Evolutionary conservation across 495 filamentous ascomycete genomes (phyloP).

Genomic region (Annulohypoxylon maeteangense): DNA sequence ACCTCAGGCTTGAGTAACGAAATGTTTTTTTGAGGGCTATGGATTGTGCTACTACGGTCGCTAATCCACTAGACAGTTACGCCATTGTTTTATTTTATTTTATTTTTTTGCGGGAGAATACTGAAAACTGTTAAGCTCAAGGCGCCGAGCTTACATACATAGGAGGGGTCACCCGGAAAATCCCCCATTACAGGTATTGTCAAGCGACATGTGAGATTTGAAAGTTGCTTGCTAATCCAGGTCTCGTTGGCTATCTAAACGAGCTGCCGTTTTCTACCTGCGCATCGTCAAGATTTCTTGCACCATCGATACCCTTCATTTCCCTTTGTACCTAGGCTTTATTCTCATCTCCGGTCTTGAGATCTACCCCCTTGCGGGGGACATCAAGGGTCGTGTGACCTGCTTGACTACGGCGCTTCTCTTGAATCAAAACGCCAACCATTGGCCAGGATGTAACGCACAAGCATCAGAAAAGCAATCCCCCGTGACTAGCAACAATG

Average conservation of each 20-base stretch:
- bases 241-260: conserved; percentile 12
- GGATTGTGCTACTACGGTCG: conserved; percentile 12
- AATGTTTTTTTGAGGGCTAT: conserved; percentile 19
- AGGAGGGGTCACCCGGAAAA: conserved; percentile 13
- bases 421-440: conserved; percentile 20
- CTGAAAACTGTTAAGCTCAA: conserved; percentile 14
- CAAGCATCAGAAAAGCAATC: conserved; percentile 37
- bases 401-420: conserved; percentile 32
- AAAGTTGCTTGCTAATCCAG: conserved; percentile 14
- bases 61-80: conserved; percentile 15
- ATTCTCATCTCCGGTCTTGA: conserved; percentile 37
- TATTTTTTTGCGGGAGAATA: background rate
- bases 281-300: conserved; percentile 15
- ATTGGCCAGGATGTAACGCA: conserved; percentile 35
- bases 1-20: conserved; percentile 23
- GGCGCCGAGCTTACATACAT: conserved; percentile 7
- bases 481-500: conserved; percentile 32
- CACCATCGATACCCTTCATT: conserved; percentile 30
- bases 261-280: conserved; percentile 26
- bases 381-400: conserved; percentile 38
- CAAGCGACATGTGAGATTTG: conserved; percentile 28
- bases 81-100: too few relatives aligned
- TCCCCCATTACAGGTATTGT: conserved; percentile 23
- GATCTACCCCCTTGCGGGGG: conserved; percentile 43
- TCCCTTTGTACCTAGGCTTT: conserved; percentile 27